Evolutionary conservation across 2,329 filamentous ascomycete species (phyloP), one percentile per base, ranked within the genome.

Genomic region (Fusarium buharicum): DNA sequence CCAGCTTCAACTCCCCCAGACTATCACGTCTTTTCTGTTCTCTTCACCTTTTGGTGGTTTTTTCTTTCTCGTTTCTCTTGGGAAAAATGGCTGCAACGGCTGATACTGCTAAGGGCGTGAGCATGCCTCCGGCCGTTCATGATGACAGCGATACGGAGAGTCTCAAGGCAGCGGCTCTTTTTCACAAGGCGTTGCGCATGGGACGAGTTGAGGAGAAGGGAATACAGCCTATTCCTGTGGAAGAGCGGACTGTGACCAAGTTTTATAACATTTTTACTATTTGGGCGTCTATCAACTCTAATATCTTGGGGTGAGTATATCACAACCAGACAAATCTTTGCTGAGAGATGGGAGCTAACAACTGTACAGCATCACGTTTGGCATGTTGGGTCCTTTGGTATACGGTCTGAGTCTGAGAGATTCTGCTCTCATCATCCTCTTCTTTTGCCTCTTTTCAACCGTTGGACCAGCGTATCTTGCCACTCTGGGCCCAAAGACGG

Each of bases 401-500:
- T 86, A 82, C 52, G 83, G 82, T 3, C 76, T 89, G 14, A 79
- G 79, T 45, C 76, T 90, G 16, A 78, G 85, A 39, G 82, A 87
- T 60, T 80, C 81, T 14, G 73, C 84, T 2, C 76, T 89, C 12
- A 76, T 88, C 28, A 88, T 89, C 41, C 70, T 89, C 40, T 89
- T 89, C 76, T 89, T 89, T 73, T 82, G 80, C 11, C 72, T 89
- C 16, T 63, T 88, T 22, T 83, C 82, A 1, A 82, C 82, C 0
- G 56, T 81, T 7, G 76, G 82, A 1, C 82, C 85, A 1, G 86
- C 84, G 4, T 87, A 83, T 65, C 75, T 89, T 22, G 81, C 81
- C 37, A 86, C 82, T 0, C 73, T 87, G 46, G 86, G 86, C 0
- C 84, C 86, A 4, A 83, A 82, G 72, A 88, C 85, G 10, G 87